These are phyloP conservation scores for Arxiozyma bovina DNA, from an alignment of 1,139 yeast genomes.

Conservation along the genomic window DNA sequence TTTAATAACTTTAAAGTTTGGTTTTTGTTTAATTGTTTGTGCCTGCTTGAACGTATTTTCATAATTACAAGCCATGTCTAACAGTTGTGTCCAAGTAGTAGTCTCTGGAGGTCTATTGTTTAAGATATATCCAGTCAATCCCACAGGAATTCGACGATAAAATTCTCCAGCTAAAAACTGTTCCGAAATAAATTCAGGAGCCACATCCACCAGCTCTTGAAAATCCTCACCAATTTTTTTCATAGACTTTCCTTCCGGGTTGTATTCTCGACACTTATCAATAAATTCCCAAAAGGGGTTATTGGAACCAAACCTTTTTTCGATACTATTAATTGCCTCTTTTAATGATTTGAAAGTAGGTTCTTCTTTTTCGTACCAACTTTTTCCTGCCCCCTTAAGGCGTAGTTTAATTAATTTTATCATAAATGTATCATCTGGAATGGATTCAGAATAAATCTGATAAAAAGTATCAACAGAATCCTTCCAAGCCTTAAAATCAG, in stretches of 20 bases:
- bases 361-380: background rate
- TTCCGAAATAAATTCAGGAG: background rate
- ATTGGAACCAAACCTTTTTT: background rate
- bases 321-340: background rate
- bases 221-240: background rate
- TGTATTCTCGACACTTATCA: background rate
- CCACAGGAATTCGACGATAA: background rate
- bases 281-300: background rate
- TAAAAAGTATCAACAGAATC: background rate
- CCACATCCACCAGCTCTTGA: background rate
- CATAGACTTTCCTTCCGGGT: background rate
- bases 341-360: background rate
- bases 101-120: background rate
- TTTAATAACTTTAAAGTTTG: background rate
- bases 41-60: background rate
- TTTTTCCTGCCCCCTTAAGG: background rate
- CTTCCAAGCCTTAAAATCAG: background rate
- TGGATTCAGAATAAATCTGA: background rate
- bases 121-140: background rate
- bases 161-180: background rate
- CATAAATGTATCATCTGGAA: conserved; percentile 1
- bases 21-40: background rate
- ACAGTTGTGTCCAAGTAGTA: background rate
- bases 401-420: background rate
- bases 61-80: background rate